These are phyloP conservation scores for Pseudogymnoascus sp. DNA, from an alignment of 2,329 filamentous ascomycete species.

Conservation along the genomic window DNA sequence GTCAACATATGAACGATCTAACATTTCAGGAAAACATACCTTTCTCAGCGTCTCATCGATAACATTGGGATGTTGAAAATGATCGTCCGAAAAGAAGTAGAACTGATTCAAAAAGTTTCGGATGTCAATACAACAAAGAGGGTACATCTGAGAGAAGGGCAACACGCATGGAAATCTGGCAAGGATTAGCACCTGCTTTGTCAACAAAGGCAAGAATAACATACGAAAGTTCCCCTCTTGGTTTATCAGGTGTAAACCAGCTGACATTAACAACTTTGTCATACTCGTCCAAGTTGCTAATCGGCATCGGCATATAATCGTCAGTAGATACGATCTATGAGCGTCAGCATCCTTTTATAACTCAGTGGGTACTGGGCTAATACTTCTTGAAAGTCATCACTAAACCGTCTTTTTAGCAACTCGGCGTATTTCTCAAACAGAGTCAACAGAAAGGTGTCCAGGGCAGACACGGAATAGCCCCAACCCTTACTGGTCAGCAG, in stretches of 20 bases:
- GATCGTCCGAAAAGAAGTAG: conserved; percentile 94
- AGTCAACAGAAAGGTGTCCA: conserved; percentile 79
- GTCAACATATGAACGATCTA: background rate
- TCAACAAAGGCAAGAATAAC: conserved; percentile 24
- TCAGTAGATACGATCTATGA: conserved; percentile 70
- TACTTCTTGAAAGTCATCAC: conserved; percentile 90
- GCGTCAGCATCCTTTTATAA: conserved; percentile 14
- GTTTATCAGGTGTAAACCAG: conserved; percentile 86
- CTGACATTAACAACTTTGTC: conserved; percentile 93
- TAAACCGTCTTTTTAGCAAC: conserved; percentile 82
- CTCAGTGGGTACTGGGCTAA: conserved; percentile 4
- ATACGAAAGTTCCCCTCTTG: conserved; percentile 66
- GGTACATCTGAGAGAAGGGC: conserved; percentile 98
- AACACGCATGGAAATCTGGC: conserved; percentile 83
- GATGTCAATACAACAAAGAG: conserved; percentile 95
- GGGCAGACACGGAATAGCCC: conserved; percentile 74
- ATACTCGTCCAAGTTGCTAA: conserved; percentile 83
- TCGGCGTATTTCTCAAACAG: conserved; percentile 93
- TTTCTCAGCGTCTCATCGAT: conserved; percentile 87
- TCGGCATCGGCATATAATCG: conserved; percentile 99
- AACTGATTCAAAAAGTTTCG: conserved; percentile 97
- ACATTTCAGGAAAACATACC: conserved; percentile 36
- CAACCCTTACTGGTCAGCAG: conserved; percentile 55
- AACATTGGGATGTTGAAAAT: conserved; percentile 81
- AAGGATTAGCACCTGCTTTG: background rate